phyloP scores from a whole-genome alignment of 83 land plant genomes.

The Diphasiastrum complanatum region DNA sequence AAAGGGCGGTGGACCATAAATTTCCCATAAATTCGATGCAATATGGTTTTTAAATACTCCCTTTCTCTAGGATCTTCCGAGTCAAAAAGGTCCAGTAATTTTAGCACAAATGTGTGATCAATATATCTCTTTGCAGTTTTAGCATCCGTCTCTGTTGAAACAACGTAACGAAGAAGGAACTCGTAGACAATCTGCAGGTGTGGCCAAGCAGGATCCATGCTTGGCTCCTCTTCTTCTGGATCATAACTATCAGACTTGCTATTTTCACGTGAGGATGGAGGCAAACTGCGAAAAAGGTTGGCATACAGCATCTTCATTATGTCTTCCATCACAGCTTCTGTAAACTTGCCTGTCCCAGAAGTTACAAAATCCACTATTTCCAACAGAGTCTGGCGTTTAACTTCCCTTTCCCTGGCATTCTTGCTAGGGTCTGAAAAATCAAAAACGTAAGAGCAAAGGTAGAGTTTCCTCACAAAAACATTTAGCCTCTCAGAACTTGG shows the following conservation, averaged over 20 bases:
- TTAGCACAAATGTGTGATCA: neutral
- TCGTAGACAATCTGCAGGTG: too few species aligned
- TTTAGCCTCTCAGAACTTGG: too few species aligned
- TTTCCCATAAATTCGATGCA: neutral
- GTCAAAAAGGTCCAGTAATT: neutral
- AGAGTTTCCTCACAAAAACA: too few species aligned
- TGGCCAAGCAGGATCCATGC: conserved; percentile 1
- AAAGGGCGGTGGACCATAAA: too few species aligned
- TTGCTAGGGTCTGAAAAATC: too few species aligned
- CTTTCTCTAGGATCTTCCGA: too few species aligned
- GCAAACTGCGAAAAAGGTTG: neutral
- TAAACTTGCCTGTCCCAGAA: neutral
- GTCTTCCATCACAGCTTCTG: neutral
- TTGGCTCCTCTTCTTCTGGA: neutral
- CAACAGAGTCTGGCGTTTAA: too few species aligned
- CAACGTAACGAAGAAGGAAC: neutral
- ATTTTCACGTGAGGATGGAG: neutral
- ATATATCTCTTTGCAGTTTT: neutral
- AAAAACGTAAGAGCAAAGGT: too few species aligned
- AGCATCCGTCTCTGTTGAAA: neutral
- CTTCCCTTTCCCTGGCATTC: too few species aligned
- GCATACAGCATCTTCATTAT: neutral
- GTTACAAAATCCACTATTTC: too few species aligned
- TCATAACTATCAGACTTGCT: neutral
- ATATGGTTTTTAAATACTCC: neutral